Evolutionary conservation across 805 yeast species (phyloP).

Genomic region (Starmerella floris): DNA sequence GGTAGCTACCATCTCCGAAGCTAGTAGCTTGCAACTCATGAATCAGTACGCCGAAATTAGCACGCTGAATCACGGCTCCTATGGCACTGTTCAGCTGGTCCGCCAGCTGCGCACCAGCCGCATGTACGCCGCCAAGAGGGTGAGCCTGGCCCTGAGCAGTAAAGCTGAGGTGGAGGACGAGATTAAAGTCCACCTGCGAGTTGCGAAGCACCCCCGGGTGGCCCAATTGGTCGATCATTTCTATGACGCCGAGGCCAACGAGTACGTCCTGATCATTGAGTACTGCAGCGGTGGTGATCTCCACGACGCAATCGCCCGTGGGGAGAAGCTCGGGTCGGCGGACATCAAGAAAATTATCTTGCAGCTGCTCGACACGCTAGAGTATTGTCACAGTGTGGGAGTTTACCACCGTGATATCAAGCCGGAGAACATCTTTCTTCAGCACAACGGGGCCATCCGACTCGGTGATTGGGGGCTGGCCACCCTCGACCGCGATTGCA

Average conservation of each 20-base stretch:
- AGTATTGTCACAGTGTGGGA: constrained; percentile 79
- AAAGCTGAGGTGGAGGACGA: constrained; percentile 13
- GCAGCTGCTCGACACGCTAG: constrained; percentile 72
- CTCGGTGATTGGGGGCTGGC: constrained; percentile 89
- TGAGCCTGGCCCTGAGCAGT: constrained; percentile 24
- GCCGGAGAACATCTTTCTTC: constrained; percentile 81
- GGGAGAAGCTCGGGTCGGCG: constrained; percentile 31
- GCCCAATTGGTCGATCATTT: constrained; percentile 62
- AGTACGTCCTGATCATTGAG: constrained; percentile 63
- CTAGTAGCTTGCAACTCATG: too few species aligned
- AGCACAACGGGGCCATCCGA: constrained; percentile 42
- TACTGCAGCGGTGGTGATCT: constrained; percentile 76
- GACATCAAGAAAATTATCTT: constrained; percentile 44
- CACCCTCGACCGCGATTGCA: constrained; percentile 42
- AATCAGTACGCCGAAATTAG: constrained; percentile 42
- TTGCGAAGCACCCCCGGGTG: constrained; percentile 67
- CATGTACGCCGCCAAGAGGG: constrained; percentile 75
- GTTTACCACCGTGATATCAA: constrained; percentile 95
- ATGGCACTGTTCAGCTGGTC: constrained; percentile 82
- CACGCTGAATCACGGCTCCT: constrained; percentile 75
- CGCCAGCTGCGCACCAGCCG: constrained; percentile 42
- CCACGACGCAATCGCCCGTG: constrained; percentile 54
- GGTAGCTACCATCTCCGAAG: too few species aligned
- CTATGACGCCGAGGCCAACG: constrained; percentile 33
- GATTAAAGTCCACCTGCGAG: constrained; percentile 56